Evolutionary conservation across 352 stramenopile species (phyloP).

Genomic region (Phytophthora sansomeana): DNA sequence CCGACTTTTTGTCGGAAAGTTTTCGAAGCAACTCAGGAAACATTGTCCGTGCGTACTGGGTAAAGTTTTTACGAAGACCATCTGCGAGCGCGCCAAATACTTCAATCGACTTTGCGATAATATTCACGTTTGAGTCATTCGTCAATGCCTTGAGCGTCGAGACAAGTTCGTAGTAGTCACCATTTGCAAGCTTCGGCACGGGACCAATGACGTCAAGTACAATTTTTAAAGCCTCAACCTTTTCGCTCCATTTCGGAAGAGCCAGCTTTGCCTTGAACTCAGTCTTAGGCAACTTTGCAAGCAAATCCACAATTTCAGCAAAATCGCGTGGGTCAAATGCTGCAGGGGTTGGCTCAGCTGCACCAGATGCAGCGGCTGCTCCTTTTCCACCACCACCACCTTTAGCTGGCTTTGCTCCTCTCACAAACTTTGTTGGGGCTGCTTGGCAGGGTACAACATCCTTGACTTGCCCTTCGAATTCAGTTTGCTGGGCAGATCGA

Average conservation of each 20-base stretch:
- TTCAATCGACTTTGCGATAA: slow-evolving; percentile 87
- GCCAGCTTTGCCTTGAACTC: slow-evolving; percentile 85
- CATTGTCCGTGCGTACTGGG: slow-evolving; percentile 74
- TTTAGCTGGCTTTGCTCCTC: slow-evolving; percentile 57
- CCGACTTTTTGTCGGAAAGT: slow-evolving; percentile 89
- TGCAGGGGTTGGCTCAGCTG: slow-evolving; percentile 19
- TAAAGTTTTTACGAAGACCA: slow-evolving; percentile 85
- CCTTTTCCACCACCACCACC: slow-evolving; percentile 19
- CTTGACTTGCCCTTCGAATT: slow-evolving; percentile 83
- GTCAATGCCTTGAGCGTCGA: slow-evolving; percentile 80
- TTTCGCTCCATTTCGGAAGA: slow-evolving; percentile 87
- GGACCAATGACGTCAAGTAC: slow-evolving; percentile 84
- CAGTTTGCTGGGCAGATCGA: slow-evolving; percentile 83
- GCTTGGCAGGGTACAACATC: slow-evolving; percentile 75
- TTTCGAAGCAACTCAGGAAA: slow-evolving; percentile 86
- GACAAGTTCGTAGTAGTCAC: slow-evolving; percentile 89
- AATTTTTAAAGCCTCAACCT: slow-evolving; percentile 87
- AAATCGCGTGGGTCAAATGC: slow-evolving; percentile 86
- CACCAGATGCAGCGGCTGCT: slow-evolving; percentile 11
- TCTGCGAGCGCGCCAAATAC: slow-evolving; percentile 81
- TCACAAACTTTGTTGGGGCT: slow-evolving; percentile 72
- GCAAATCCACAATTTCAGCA: slow-evolving; percentile 84
- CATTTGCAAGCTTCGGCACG: slow-evolving; percentile 86
- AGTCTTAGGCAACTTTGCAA: slow-evolving; percentile 79
- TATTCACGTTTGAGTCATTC: slow-evolving; percentile 91